phyloP scores from a whole-genome alignment of 805 yeast genomes.

The Suhomyces sp. region DNA sequence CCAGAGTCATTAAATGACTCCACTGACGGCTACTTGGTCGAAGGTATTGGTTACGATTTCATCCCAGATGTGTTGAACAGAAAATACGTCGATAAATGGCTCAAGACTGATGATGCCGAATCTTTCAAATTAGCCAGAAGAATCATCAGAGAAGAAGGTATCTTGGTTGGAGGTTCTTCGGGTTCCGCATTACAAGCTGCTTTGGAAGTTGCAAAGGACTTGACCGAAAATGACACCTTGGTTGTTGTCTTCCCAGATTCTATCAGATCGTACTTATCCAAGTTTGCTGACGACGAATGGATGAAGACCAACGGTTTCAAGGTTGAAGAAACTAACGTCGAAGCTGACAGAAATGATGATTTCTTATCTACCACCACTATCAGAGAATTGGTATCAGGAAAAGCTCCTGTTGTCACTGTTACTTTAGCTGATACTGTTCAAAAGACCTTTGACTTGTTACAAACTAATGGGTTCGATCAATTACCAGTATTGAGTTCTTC shows the following conservation, averaged over 20 bases:
- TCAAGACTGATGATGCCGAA: conserved; percentile 81
- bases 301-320: conserved; percentile 71
- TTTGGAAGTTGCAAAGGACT: conserved; percentile 61
- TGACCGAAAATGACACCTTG: conserved; percentile 70
- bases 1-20: conserved; percentile 70
- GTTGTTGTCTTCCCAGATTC: conserved; percentile 87
- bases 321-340: conserved; percentile 43
- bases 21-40: conserved; percentile 68
- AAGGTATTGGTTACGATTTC: conserved; percentile 90
- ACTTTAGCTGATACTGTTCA: conserved; percentile 56
- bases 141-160: conserved; percentile 80
- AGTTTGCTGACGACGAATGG: conserved; percentile 91
- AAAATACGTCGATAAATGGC: conserved; percentile 68
- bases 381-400: conserved; percentile 56
- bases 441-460: conserved; percentile 66
- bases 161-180: conserved; percentile 85
- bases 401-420: conserved; percentile 81
- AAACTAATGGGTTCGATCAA: conserved; percentile 80
- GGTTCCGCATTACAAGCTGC: conserved; percentile 84
- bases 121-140: conserved; percentile 80
- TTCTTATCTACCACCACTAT: conserved; percentile 49
- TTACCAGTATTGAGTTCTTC: conserved; percentile 66
- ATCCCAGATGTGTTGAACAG: conserved; percentile 79
- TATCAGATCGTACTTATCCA: conserved; percentile 80
- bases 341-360: conserved; percentile 42